Evolutionary conservation across 345 rosid genomes (phyloP).

Genomic region (Eucalyptus cloeziana): DNA sequence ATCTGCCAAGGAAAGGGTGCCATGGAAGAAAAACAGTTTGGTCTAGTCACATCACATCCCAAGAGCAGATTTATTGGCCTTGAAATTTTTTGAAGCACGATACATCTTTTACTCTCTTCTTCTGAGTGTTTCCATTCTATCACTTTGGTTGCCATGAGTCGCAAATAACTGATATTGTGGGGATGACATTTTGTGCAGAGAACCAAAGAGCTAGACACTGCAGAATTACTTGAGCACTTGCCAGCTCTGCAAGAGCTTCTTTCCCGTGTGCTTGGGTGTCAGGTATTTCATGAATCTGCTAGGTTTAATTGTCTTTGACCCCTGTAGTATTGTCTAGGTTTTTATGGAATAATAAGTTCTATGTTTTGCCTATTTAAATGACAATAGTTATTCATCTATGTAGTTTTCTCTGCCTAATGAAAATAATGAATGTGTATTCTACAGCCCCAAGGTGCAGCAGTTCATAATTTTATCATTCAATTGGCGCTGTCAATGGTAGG

Average conservation of each 20-base stretch:
- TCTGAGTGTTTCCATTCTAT: neutral
- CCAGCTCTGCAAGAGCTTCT: slow-evolving; percentile 93
- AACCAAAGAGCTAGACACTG: slow-evolving; percentile 87
- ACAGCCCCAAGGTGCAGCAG: slow-evolving; percentile 94
- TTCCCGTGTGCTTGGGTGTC: slow-evolving; percentile 86
- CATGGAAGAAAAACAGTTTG: neutral
- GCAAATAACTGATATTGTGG: neutral
- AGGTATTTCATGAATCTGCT: slow-evolving; percentile 26
- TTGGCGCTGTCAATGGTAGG: slow-evolving; percentile 86
- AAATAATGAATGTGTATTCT: slow-evolving; percentile 7
- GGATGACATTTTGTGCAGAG: slow-evolving; percentile 25
- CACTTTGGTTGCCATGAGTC: neutral
- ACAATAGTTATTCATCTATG: neutral
- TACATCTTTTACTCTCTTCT: neutral
- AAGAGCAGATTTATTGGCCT: neutral
- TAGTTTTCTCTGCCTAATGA: neutral
- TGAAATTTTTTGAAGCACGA: neutral
- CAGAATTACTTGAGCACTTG: slow-evolving; percentile 78
- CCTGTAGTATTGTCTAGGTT: neutral
- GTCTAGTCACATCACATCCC: neutral
- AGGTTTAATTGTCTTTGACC: neutral
- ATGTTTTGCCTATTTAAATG: neutral
- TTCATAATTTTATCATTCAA: slow-evolving; percentile 69
- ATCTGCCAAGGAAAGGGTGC: neutral
- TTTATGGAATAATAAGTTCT: neutral